These are phyloP conservation scores for Glycine latifolia DNA, from an alignment of 306 rosid genomes.

Conservation along the genomic window DNA sequence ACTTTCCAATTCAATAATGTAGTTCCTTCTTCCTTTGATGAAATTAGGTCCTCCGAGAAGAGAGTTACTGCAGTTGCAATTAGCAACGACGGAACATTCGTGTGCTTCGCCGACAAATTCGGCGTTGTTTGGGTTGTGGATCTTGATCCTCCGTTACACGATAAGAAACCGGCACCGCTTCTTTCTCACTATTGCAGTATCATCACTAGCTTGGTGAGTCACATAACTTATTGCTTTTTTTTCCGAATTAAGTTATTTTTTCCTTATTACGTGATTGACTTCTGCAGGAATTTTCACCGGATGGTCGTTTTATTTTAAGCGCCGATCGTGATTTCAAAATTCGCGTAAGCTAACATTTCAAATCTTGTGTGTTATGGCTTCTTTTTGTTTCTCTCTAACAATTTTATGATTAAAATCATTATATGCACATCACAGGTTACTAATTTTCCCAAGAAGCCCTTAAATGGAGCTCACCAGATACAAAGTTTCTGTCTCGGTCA, in stretches of 20 bases:
- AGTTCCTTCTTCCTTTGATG: background rate
- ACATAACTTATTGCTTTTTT: constrained; percentile 14
- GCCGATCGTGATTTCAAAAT: constrained; percentile 96
- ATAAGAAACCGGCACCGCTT: constrained; percentile 68
- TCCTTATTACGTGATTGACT: background rate
- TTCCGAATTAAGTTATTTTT: background rate
- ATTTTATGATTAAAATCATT: background rate
- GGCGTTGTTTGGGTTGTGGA: constrained; percentile 92
- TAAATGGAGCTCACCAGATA: constrained; percentile 86
- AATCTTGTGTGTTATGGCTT: background rate
- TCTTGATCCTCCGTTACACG: constrained; percentile 49
- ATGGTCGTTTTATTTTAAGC: constrained; percentile 75
- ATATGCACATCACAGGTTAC: constrained; percentile 64
- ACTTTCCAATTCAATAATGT: background rate
- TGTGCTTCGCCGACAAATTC: constrained; percentile 94
- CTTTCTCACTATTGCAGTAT: constrained; percentile 96
- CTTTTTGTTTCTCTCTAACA: background rate
- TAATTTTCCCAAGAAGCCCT: constrained; percentile 70
- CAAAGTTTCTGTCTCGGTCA: constrained; percentile 95
- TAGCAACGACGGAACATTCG: constrained; percentile 65
- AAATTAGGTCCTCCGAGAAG: constrained; percentile 74
- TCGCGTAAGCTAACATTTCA: constrained; percentile 63
- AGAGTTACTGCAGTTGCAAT: constrained; percentile 86
- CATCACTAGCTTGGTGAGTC: constrained; percentile 87
- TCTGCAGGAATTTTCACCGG: constrained; percentile 83